Conservation (phyloP, 2,329 filamentous ascomycete species). For the Neopestalotiopsis sp. region DNA sequence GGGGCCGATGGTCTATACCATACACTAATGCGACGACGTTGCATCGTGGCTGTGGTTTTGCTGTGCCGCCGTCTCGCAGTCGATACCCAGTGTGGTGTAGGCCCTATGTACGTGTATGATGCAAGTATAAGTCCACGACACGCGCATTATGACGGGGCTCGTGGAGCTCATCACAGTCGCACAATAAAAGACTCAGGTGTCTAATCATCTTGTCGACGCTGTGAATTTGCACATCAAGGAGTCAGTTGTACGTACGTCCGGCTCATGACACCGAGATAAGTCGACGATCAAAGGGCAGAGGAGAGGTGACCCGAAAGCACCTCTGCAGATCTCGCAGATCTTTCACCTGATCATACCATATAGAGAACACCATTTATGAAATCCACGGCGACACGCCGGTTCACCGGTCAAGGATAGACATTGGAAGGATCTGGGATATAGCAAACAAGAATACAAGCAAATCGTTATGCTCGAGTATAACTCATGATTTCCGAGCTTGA, state of each 20-base stretch:
- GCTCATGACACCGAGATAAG: background rate
- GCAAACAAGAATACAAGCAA: background rate
- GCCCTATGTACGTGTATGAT: background rate
- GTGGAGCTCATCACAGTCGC: background rate
- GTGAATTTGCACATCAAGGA: too few relatives aligned
- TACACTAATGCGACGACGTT: background rate
- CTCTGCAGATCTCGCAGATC: background rate
- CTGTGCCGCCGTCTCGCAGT: constrained; percentile 1
- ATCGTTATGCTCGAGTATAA: background rate
- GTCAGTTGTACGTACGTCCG: background rate
- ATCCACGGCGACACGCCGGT: background rate
- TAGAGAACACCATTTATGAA: background rate
- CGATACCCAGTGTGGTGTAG: background rate
- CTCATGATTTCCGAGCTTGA: background rate
- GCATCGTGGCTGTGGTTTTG: background rate
- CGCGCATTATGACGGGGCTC: background rate
- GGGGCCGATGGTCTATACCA: background rate
- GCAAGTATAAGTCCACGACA: background rate
- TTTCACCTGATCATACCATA: background rate
- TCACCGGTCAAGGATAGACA: background rate
- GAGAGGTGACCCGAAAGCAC: background rate
- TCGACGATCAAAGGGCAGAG: background rate
- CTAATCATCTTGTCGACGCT: too few relatives aligned
- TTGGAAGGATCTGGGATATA: background rate
- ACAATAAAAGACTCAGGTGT: background rate